phyloP scores from a whole-genome alignment of 2,329 filamentous ascomycete species.

The Dothideomycetes sp. region DNA sequence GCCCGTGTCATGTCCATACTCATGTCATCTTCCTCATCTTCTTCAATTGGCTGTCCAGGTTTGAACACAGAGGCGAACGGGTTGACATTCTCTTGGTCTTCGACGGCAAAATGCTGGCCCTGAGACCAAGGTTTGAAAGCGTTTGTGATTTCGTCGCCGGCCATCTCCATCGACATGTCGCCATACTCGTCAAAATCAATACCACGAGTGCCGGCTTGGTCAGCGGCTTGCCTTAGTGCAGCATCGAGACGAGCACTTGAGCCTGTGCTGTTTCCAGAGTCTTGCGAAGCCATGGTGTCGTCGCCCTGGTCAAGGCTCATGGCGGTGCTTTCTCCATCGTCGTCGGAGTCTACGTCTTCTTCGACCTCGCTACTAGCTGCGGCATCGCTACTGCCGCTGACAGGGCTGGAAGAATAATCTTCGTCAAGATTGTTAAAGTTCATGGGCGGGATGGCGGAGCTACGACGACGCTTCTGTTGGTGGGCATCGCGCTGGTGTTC shows the following conservation, averaged over 20 bases:
- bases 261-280: slow-evolving; percentile 43
- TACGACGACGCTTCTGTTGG: slow-evolving; percentile 52
- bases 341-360: slow-evolving; percentile 42
- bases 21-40: slow-evolving; percentile 50
- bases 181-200: slow-evolving; percentile 46
- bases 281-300: slow-evolving; percentile 30
- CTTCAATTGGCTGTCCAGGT: slow-evolving; percentile 22
- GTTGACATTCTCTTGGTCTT: slow-evolving; percentile 43
- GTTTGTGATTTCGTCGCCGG: slow-evolving; percentile 61
- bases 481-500: slow-evolving; percentile 57
- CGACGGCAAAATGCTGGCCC: slow-evolving; percentile 31
- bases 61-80: slow-evolving; percentile 40
- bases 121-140: slow-evolving; percentile 66
- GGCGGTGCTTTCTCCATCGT: slow-evolving; percentile 56
- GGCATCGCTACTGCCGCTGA: slow-evolving; percentile 49
- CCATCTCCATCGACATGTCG: slow-evolving; percentile 44
- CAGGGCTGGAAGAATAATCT: slow-evolving; percentile 67
- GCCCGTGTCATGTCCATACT: slow-evolving; percentile 91
- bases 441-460: slow-evolving; percentile 56
- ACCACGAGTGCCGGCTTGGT: slow-evolving; percentile 63
- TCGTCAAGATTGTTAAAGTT: slow-evolving; percentile 56
- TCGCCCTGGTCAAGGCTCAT: slow-evolving; percentile 71
- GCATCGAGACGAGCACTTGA: slow-evolving; percentile 70
- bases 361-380: slow-evolving; percentile 42
- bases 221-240: slow-evolving; percentile 64